Evolutionary conservation across 2,329 filamentous ascomycete genomes (phyloP).

Genomic region (Colletotrichum gloeosporioides): DNA sequence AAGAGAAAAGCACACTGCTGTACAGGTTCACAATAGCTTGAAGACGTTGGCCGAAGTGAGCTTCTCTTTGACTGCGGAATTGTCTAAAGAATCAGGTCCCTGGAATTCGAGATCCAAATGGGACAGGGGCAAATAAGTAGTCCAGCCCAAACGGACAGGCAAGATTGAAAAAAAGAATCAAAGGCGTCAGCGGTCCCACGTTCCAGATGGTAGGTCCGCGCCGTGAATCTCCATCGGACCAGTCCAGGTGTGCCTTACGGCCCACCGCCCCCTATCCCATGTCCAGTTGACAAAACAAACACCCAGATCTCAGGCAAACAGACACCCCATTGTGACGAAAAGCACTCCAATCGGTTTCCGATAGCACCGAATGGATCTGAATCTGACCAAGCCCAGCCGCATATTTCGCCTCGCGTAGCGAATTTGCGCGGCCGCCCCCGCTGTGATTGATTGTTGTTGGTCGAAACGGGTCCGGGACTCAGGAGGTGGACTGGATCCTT

Average conservation of each 20-base stretch:
- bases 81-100: not conserved
- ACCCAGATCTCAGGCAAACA: not conserved
- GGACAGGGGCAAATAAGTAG: not conserved
- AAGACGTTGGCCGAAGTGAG: not conserved
- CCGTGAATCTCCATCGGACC: not conserved
- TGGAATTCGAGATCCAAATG: not conserved
- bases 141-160: not conserved
- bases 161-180: not conserved
- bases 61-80: not conserved
- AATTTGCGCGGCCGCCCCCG: not conserved
- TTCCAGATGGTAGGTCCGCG: not conserved
- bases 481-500: not conserved
- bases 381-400: not conserved
- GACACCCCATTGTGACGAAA: not conserved
- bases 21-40: not conserved
- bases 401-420: not conserved
- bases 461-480: not conserved
- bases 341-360: not conserved
- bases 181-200: slow-evolving; percentile 6
- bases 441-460: not conserved
- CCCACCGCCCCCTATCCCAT: not conserved
- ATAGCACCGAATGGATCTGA: not conserved
- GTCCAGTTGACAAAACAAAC: not conserved
- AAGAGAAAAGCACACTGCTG: not conserved
- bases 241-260: not conserved